Evolutionary conservation across 306 rosid species (phyloP).

Genomic region (Prunus fruticosa): DNA sequence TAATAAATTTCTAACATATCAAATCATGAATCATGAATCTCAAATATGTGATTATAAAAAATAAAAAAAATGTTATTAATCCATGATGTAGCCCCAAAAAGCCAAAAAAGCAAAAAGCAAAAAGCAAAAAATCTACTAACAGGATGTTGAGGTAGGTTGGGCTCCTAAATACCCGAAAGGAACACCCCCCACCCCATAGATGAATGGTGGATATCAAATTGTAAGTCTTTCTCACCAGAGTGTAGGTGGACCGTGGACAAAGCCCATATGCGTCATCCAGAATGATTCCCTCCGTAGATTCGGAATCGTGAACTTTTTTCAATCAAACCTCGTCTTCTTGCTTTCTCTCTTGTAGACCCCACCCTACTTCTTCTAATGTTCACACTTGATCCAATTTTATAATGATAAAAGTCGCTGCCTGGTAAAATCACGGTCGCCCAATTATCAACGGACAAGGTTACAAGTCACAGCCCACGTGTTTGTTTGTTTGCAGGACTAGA

Average conservation of each 20-base stretch:
- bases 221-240: neutral
- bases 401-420: neutral
- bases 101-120: neutral
- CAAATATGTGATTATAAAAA: too few relatives aligned
- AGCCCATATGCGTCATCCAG: neutral
- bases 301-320: neutral
- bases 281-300: constrained; percentile 8
- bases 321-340: neutral
- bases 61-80: too few relatives aligned
- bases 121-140: neutral
- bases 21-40: too few relatives aligned
- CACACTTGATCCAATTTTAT: neutral
- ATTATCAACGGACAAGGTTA: neutral
- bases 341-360: neutral
- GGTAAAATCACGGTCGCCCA: neutral
- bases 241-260: neutral
- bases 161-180: neutral
- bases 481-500: neutral
- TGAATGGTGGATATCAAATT: neutral
- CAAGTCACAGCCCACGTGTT: neutral
- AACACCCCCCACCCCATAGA: neutral
- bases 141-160: neutral
- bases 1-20: too few relatives aligned
- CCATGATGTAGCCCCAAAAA: neutral
- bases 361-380: neutral